Evolutionary conservation across 306 rosid genomes (phyloP), one percentile per base, ranked within the genome.

Genomic region (Trifolium subterraneum): DNA sequence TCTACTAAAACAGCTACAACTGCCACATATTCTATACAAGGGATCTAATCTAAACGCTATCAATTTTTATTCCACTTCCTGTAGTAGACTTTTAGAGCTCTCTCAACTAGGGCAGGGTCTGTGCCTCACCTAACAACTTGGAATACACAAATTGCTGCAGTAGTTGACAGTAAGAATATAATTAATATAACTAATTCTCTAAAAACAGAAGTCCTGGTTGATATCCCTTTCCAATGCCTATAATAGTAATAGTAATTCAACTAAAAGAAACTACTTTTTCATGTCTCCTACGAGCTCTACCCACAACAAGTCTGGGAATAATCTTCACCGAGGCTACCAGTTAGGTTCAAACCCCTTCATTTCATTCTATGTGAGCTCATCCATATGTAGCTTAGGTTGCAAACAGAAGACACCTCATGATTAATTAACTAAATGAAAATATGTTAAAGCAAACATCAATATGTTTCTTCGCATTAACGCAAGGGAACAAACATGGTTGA

Each of bases 271-370:
- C n/a, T 56, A 51, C 33, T 15, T 6, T 20, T 58, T 45, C 54
- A 44, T 19, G 41, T 55, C 54, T 36, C 47, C 14, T 16, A 55
- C n/a, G 7, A 66, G 64, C 59, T 36, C n/a, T 12, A 18, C 14
- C 64, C 63, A 64, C 13, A 12, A 65, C 11, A 66, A 73, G 13
- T 23, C 19, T n/a, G 36, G 35, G 39, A 59, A 15, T 23, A 68
- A 67, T 59, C 59, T 69, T 45, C 29, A 58, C 7, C 14, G 25
- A 36, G 25, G 10, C 12, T 42, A 25, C 23, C 45, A 31, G 45
- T 50, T 64, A 50, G 44, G 48, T 73, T 36, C 71, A 58, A 79
- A 67, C 15, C 70, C 55, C n/a, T 14, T 44, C 52, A 68, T 71
- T 45, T 33, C 41, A 68, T 71, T 45, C 65, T 7, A 60, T 31